These are phyloP conservation scores for Rhododendron ferrugineum DNA, from an alignment of 148 eudicot species.

Conservation along the genomic window DNA sequence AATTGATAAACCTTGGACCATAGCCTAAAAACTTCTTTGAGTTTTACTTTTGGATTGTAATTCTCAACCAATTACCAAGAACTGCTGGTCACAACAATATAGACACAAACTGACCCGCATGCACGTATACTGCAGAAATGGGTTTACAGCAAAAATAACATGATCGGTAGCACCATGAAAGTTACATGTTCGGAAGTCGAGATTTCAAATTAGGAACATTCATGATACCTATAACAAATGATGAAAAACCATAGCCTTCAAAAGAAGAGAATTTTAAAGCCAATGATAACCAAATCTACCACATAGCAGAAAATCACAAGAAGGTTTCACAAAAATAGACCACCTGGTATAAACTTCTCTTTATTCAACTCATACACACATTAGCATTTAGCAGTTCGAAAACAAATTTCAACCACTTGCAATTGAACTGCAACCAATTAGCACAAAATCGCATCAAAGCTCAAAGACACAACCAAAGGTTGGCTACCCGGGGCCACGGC, in stretches of 20 bases:
- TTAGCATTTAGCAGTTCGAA: background rate
- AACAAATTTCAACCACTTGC: background rate
- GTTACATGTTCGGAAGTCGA: background rate
- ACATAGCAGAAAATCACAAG: background rate
- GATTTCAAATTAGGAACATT: background rate
- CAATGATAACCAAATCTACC: background rate
- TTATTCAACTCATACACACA: background rate
- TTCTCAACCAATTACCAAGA: background rate
- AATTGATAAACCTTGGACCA: background rate
- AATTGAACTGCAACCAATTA: background rate
- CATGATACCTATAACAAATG: background rate
- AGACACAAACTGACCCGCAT: background rate
- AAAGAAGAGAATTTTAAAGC: background rate
- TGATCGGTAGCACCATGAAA: background rate
- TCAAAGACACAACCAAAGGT: too few species aligned
- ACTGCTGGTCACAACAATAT: background rate
- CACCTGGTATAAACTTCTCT: too few species aligned
- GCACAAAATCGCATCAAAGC: background rate
- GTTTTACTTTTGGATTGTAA: background rate
- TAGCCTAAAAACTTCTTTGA: background rate
- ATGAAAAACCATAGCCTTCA: background rate
- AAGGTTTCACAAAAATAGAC: background rate
- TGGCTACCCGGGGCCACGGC: too few species aligned
- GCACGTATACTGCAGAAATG: background rate
- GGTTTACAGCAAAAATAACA: background rate